Conservation (phyloP, 202 grass and related monocot genomes). For the Brachypodium distachyon region DNA sequence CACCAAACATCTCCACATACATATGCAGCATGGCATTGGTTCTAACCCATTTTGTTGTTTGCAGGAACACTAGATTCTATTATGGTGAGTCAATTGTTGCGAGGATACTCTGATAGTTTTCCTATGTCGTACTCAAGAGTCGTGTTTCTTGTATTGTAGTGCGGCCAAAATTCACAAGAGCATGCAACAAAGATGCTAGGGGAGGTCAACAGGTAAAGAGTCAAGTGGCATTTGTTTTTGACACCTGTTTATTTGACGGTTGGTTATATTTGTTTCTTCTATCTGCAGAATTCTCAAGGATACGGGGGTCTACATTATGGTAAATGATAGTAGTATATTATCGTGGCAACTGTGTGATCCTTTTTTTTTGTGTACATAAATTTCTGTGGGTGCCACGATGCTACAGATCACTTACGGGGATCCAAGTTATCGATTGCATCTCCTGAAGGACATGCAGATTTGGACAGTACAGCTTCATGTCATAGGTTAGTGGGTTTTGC, state of each 20-base stretch:
- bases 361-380: background rate
- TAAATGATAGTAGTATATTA: constrained; percentile 34
- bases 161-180: constrained; percentile 74
- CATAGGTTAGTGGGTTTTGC: constrained; percentile 57
- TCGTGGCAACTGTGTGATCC: background rate
- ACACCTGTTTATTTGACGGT: constrained; percentile 8
- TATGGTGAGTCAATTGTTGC: constrained; percentile 65
- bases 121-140: constrained; percentile 20
- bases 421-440: constrained; percentile 70
- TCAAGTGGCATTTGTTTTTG: background rate
- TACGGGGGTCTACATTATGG: constrained; percentile 85
- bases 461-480: constrained; percentile 89
- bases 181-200: constrained; percentile 75
- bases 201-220: constrained; percentile 64
- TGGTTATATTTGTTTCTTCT: constrained; percentile 13
- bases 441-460: constrained; percentile 54
- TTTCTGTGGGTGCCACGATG: constrained; percentile 3
- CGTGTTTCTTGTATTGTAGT: constrained; percentile 49
- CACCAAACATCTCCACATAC: background rate
- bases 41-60: constrained; percentile 28
- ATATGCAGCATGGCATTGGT: background rate
- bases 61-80: constrained; percentile 97
- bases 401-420: constrained; percentile 91
- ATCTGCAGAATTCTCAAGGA: constrained; percentile 64
- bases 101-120: constrained; percentile 8